These are phyloP conservation scores for Ophiostoma sp. DNA, from an alignment of 2,329 filamentous ascomycete genomes.

Conservation along the genomic window DNA sequence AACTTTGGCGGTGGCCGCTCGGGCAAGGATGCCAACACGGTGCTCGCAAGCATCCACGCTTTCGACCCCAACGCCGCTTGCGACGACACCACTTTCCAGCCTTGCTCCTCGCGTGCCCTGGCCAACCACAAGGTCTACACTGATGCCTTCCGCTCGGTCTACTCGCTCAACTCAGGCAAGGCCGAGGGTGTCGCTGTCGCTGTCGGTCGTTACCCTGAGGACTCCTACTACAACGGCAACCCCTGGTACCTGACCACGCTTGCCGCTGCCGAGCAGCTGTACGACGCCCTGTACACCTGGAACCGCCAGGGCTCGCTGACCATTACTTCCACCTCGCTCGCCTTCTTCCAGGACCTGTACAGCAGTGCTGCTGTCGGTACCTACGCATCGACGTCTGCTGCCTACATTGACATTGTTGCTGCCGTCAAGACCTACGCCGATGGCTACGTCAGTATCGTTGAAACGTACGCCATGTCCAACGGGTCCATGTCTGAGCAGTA, in stretches of 20 bases:
- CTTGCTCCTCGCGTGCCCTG: conserved; percentile 68
- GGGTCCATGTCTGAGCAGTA: conserved; percentile 71
- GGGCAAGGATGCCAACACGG: conserved; percentile 70
- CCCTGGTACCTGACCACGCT: conserved; percentile 73
- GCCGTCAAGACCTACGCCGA: conserved; percentile 61
- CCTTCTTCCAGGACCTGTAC: conserved; percentile 70
- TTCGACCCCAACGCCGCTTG: conserved; percentile 69
- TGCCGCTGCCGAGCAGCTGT: conserved; percentile 77
- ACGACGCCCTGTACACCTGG: conserved; percentile 74
- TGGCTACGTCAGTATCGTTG: conserved; percentile 62
- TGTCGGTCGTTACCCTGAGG: conserved; percentile 69
- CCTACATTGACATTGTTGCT: conserved; percentile 56
- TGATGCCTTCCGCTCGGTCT: conserved; percentile 71
- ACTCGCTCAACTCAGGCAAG: conserved; percentile 68
- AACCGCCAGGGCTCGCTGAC: conserved; percentile 61
- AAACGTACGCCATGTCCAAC: conserved; percentile 60
- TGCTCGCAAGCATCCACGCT: conserved; percentile 65
- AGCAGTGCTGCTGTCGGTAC: conserved; percentile 61
- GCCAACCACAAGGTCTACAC: conserved; percentile 75
- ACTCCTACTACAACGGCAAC: conserved; percentile 75
- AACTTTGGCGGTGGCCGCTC: conserved; percentile 59
- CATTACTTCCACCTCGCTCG: conserved; percentile 63
- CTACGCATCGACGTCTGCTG: conserved; percentile 46
- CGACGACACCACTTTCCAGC: conserved; percentile 73
- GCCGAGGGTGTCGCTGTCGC: conserved; percentile 59